phyloP scores from a whole-genome alignment of 257 asterid genomes.

The Linaria vulgaris region DNA sequence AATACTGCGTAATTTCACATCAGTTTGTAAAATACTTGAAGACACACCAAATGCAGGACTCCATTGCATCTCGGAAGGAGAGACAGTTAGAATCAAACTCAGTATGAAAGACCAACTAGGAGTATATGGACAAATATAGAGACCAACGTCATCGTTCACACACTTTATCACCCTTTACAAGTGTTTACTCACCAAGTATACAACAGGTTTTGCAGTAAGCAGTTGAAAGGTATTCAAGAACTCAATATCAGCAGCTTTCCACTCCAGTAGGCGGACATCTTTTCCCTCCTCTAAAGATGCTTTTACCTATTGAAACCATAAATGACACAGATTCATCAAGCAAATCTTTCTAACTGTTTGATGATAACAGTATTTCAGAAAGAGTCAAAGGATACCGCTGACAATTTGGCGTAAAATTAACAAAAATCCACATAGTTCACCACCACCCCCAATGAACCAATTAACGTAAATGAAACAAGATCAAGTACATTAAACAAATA shows the following conservation, averaged over 20 bases:
- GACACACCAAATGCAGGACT: neutral
- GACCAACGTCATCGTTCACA: neutral
- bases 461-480: neutral
- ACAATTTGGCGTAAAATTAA: neutral
- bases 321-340: constrained; percentile 24
- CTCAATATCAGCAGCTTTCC: constrained; percentile 98
- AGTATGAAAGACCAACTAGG: constrained; percentile 2
- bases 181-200: constrained; percentile 76
- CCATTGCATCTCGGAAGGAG: neutral
- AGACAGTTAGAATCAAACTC: constrained; percentile 3
- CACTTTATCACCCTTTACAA: neutral
- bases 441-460: constrained; percentile 16
- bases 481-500: neutral
- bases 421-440: neutral
- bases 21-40: no score
- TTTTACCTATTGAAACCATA: constrained; percentile 56
- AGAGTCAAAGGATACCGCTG: neutral
- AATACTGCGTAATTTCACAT: no score
- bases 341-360: neutral
- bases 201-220: constrained; percentile 96
- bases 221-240: constrained; percentile 88
- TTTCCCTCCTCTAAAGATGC: constrained; percentile 71
- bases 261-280: constrained; percentile 83
- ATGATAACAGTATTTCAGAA: constrained; percentile 7
- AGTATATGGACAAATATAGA: constrained; percentile 3